Evolutionary conservation across 1,284 basidiomycete genomes (phyloP), one percentile per base, ranked within the genome.

Genomic region (Cryptococcus sp.): DNA sequence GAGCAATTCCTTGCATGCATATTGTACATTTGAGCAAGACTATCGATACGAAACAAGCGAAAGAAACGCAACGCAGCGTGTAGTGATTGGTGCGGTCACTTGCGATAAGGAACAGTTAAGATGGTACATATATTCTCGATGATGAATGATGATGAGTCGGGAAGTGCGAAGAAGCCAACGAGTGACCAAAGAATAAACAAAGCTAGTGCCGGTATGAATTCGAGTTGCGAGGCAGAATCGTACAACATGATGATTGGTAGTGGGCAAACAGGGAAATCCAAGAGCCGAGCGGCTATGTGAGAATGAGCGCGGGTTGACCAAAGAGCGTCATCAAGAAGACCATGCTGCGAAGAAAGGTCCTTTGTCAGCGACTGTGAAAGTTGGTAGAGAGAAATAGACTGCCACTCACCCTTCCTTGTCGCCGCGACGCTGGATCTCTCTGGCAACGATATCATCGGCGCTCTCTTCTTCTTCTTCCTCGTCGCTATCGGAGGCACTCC

Each of bases 311-410:
- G 4, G 73, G 70, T 57, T 70, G 69, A 26, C 73, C 76, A 50
- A 74, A 68, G 40, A 79, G 48, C 7, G 67, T 72, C 64, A 78
- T 69, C 46, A 76, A 57, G 62, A 76, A 78, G 1, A 63, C 67
- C 26, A 60, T 58, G 23, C 75, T 75, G 51, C 19, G n/a, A 34
- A 1, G n/a, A 34, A 1, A 45, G 40, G 41, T 55, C 52, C 53
- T 52, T 15, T 45, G 20, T 39, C 4, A 15, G 50, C 41, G 17
- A 47, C 10, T 13, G 3, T 22, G 22, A 47, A 34, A 52, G 22
- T 29, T 10, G 51, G 37, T 46, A 50, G 26, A 8, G 17, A 49
- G 20, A 44, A 26, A 46, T 5, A n/a, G n/a, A 54, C n/a, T 5
- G 6, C 19, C 26, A 64, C 73, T 71, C 58, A 73, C 68, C 71